Percentiles rank a stretch among this genome's conserved stretches.
phyloP scores from a whole-genome alignment of 768 basidiomycete species.

The Favolaschia claudopus region DNA sequence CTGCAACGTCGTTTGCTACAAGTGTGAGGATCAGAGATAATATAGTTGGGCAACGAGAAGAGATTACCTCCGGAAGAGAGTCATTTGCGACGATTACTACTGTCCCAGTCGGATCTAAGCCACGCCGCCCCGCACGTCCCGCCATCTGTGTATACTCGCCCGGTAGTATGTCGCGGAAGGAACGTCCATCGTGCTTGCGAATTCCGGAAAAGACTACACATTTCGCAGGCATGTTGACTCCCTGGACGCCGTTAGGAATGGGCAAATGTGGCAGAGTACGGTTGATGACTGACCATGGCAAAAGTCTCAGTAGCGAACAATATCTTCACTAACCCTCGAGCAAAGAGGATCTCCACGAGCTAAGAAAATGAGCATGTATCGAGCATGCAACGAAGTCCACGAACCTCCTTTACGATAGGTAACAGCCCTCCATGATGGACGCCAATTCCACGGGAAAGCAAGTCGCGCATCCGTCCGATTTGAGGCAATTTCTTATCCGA shows the following conservation, averaged over 20 bases:
- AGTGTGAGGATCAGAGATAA: neutral
- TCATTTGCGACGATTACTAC: slow-evolving; percentile 91
- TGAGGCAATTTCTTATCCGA: slow-evolving; percentile 94
- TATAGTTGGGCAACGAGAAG: no score
- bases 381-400: slow-evolving; percentile 19
- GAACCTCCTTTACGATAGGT: slow-evolving; percentile 95
- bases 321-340: slow-evolving; percentile 93
- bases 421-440: slow-evolving; percentile 97
- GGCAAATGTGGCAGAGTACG: neutral
- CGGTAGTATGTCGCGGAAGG: slow-evolving; percentile 88
- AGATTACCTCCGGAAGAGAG: slow-evolving; percentile 88
- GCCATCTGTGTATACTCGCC: slow-evolving; percentile 99
- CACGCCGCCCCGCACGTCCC: slow-evolving; percentile 95
- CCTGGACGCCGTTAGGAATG: slow-evolving; percentile 54
- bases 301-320: slow-evolving; percentile 99
- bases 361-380: slow-evolving; percentile 39
- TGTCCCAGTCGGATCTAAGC: slow-evolving; percentile 93
- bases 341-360: slow-evolving; percentile 97
- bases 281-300: slow-evolving; percentile 81
- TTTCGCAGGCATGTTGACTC: slow-evolving; percentile 99
- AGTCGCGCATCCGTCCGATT: slow-evolving; percentile 87
- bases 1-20: slow-evolving; percentile 75
- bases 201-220: slow-evolving; percentile 96
- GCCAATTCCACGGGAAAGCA: slow-evolving; percentile 92
- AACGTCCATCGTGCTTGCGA: slow-evolving; percentile 93